These are phyloP conservation scores for Chytriomyces sp. DNA, from an alignment of 192 early-diverging fungal species.

Conservation along the genomic window DNA sequence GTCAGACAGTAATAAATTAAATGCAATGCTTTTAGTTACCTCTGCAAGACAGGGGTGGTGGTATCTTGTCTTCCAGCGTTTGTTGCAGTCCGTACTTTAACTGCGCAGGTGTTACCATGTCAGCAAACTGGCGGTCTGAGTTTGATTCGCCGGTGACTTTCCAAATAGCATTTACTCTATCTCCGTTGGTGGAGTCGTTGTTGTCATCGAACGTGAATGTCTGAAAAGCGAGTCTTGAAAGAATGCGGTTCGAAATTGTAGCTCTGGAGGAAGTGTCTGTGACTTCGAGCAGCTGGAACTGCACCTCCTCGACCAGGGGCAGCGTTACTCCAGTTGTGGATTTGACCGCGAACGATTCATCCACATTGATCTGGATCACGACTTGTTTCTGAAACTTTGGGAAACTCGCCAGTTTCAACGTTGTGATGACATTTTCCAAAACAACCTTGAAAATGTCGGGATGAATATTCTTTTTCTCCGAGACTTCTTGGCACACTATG, in stretches of 20 bases:
- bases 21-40: not conserved
- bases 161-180: constrained; percentile 13
- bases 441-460: constrained; percentile 41
- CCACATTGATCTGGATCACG: constrained; percentile 6
- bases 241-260: constrained; percentile 1
- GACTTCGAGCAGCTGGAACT: constrained; percentile 9
- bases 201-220: constrained; percentile 19
- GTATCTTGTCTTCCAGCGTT: constrained; percentile 31
- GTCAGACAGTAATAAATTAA: not conserved
- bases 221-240: constrained; percentile 10
- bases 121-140: constrained; percentile 18
- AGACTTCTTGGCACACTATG: constrained; percentile 15
- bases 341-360: constrained; percentile 20
- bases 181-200: not conserved
- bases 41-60: constrained; percentile 28
- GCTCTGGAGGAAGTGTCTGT: constrained; percentile 20
- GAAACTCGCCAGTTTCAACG: constrained; percentile 39
- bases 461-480: constrained; percentile 33
- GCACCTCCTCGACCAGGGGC: constrained; percentile 1
- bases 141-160: constrained; percentile 12
- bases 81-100: constrained; percentile 21
- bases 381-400: constrained; percentile 42
- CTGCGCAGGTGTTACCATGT: constrained; percentile 31
- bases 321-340: constrained; percentile 1
- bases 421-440: constrained; percentile 33